Evolutionary conservation across 495 filamentous ascomycete species (phyloP).

Genomic region (Aspergillus nanangensis): DNA sequence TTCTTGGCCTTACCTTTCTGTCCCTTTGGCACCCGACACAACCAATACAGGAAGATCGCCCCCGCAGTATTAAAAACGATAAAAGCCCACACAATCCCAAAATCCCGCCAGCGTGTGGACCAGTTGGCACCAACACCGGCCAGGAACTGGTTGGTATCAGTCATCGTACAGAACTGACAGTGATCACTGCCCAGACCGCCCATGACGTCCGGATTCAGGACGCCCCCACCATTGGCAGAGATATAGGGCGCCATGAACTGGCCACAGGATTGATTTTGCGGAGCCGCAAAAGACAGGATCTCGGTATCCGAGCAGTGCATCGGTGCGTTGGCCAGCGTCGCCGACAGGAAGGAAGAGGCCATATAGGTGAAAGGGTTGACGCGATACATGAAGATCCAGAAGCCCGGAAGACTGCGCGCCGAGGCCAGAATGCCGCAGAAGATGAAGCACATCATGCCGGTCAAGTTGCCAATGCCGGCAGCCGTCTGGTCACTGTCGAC

Average conservation of each 20-base stretch:
- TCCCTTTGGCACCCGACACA: slow-evolving; percentile 62
- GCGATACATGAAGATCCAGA: slow-evolving; percentile 66
- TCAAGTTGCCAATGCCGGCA: slow-evolving; percentile 1
- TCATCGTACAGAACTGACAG: slow-evolving; percentile 56
- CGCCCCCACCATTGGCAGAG: slow-evolving; percentile 39
- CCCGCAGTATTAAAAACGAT: slow-evolving; percentile 61
- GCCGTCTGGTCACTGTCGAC: slow-evolving; percentile 50
- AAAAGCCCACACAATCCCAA: slow-evolving; percentile 54
- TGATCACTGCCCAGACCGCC: slow-evolving; percentile 22
- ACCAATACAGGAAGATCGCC: slow-evolving; percentile 65
- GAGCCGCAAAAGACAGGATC: slow-evolving; percentile 45
- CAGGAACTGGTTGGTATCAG: slow-evolving; percentile 9
- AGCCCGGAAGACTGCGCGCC: slow-evolving; percentile 52
- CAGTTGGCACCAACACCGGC: slow-evolving; percentile 36
- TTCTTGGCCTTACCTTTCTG: slow-evolving; percentile 1
- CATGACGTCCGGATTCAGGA: slow-evolving; percentile 40
- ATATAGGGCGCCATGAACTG: slow-evolving; percentile 52
- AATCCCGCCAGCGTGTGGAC: slow-evolving; percentile 57
- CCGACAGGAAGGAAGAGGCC: slow-evolving; percentile 35
- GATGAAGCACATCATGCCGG: slow-evolving; percentile 34
- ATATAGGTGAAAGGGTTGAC: slow-evolving; percentile 48
- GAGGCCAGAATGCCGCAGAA: slow-evolving; percentile 57
- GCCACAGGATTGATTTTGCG: slow-evolving; percentile 41
- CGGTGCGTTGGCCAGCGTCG: slow-evolving; percentile 27
- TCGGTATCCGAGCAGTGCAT: slow-evolving; percentile 28